Conservation (phyloP, 176 grass and related monocot genomes). For the Aegilops sharonensis region DNA sequence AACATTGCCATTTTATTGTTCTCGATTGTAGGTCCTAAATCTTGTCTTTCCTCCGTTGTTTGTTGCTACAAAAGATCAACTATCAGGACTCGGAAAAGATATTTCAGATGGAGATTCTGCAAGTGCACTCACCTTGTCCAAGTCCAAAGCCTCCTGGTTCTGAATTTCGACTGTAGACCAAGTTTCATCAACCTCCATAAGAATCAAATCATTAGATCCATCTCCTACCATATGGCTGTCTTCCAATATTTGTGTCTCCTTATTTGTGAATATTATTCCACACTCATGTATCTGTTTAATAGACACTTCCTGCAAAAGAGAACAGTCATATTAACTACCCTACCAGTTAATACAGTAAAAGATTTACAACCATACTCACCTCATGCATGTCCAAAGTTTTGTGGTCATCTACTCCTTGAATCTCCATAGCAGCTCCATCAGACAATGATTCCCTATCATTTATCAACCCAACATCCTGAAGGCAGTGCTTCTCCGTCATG, state of each 20-base stretch:
- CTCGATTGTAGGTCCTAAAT: constrained; percentile 26
- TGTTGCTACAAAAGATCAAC: constrained; percentile 35
- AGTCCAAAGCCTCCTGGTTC: constrained; percentile 11
- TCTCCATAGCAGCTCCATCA: constrained; percentile 12
- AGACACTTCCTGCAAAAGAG: constrained; percentile 27
- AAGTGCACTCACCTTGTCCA: constrained; percentile 23
- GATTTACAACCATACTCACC: constrained; percentile 28
- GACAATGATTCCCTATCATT: constrained; percentile 27
- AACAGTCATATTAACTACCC: constrained; percentile 15
- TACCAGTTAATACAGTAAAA: constrained; percentile 22
- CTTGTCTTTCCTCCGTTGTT: constrained; percentile 26
- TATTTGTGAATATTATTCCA: constrained; percentile 17
- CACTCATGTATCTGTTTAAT: background rate
- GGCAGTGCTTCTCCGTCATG: background rate
- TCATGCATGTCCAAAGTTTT: constrained; percentile 34
- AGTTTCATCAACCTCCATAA: constrained; percentile 31
- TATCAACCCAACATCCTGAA: constrained; percentile 17
- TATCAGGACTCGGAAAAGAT: constrained; percentile 16
- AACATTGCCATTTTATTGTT: constrained; percentile 3
- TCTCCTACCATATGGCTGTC: background rate
- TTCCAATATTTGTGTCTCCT: background rate
- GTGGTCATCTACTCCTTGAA: constrained; percentile 21
- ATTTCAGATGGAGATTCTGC: constrained; percentile 32
- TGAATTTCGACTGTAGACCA: constrained; percentile 13
- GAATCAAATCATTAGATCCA: background rate